A percentile compares a stretch with the other conserved stretches of the same genome.
These are phyloP conservation scores for Colletotrichum sp. DNA, from an alignment of 2,329 filamentous ascomycete genomes.

Conservation along the genomic window DNA sequence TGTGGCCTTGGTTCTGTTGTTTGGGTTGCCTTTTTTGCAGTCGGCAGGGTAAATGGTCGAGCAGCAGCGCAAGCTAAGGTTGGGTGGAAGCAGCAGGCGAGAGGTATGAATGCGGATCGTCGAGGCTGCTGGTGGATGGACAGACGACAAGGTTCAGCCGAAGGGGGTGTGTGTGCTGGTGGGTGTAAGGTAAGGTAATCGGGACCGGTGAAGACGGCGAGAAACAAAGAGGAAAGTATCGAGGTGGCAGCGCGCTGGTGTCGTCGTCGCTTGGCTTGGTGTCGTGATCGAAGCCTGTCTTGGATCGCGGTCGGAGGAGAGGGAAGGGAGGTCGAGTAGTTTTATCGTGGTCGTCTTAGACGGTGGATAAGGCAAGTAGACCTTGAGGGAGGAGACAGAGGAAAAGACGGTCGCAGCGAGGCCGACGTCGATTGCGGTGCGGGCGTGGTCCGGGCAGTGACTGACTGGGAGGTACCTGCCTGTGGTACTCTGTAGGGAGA, in stretches of 20 bases:
- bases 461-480: neutral
- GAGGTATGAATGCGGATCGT: neutral
- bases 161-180: neutral
- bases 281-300: neutral
- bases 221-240: neutral
- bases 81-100: neutral
- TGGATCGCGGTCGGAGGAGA: neutral
- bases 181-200: neutral
- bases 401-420: neutral
- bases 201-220: neutral
- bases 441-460: neutral
- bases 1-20: neutral
- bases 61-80: neutral
- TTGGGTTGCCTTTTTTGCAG: neutral
- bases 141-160: conserved; percentile 1
- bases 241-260: neutral
- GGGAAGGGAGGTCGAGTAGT: neutral
- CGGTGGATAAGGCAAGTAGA: neutral
- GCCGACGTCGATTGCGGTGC: neutral
- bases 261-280: neutral
- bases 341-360: neutral
- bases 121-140: neutral
- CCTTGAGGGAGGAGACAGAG: neutral
- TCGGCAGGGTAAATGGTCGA: neutral
- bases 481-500: neutral